phyloP scores from a whole-genome alignment of 495 filamentous ascomycete species.

The Daldinia vernicosa region DNA sequence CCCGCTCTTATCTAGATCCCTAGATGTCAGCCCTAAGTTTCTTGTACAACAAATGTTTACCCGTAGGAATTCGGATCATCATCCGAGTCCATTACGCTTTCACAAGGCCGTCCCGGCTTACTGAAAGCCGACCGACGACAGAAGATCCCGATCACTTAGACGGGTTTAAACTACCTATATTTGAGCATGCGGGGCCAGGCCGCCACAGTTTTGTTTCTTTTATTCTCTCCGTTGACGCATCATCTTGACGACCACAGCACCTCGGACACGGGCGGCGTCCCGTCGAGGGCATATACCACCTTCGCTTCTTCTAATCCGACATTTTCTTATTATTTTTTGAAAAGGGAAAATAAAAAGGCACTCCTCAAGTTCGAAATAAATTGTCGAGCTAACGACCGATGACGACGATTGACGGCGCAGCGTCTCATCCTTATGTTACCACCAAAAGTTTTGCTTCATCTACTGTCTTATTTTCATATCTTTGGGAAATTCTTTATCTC shows the following conservation, averaged over 20 bases:
- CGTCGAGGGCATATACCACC: slow-evolving; percentile 10
- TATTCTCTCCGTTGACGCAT: slow-evolving; percentile 9
- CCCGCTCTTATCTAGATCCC: slow-evolving; percentile 64
- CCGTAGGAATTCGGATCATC: slow-evolving; percentile 60
- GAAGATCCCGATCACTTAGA: slow-evolving; percentile 20
- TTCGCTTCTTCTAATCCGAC: slow-evolving; percentile 18
- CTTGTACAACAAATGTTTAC: slow-evolving; percentile 84
- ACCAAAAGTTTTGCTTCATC: slow-evolving; percentile 40
- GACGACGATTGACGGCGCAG: slow-evolving; percentile 34
- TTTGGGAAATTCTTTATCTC: not conserved
- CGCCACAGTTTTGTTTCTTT: slow-evolving; percentile 11
- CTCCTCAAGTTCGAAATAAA: slow-evolving; percentile 16
- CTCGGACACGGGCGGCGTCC: slow-evolving; percentile 11
- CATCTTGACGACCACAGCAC: slow-evolving; percentile 18
- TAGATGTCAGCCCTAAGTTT: slow-evolving; percentile 72
- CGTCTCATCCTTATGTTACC: slow-evolving; percentile 35
- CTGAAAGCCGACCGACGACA: slow-evolving; percentile 42
- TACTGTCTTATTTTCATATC: slow-evolving; percentile 26
- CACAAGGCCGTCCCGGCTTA: slow-evolving; percentile 50
- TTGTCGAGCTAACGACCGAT: slow-evolving; percentile 31
- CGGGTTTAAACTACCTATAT: not conserved
- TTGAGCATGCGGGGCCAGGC: slow-evolving; percentile 20
- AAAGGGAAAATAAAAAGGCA: slow-evolving; percentile 22
- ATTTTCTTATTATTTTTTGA: slow-evolving; percentile 22
- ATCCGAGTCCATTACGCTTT: slow-evolving; percentile 55